Percentiles rank a stretch among this genome's conserved stretches.
Conservation (phyloP, 2,329 filamentous ascomycete genomes). For the Cercospora canescens region DNA sequence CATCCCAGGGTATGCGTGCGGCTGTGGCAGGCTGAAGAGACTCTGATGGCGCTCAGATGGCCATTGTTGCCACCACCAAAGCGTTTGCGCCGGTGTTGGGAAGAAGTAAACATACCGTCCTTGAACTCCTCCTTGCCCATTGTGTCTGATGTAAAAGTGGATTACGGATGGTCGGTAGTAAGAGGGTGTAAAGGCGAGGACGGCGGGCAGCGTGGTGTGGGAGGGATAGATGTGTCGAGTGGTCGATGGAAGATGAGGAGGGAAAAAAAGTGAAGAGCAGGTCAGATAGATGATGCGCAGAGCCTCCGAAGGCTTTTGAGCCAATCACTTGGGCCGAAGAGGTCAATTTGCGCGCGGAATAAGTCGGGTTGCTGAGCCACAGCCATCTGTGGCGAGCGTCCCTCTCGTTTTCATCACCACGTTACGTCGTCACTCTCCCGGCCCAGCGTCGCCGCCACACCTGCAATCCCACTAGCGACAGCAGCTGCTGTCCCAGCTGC, state of each 20-base stretch:
- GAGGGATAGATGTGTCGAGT: neutral
- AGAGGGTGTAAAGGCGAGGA: neutral
- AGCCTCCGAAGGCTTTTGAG: neutral
- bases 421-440: neutral
- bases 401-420: neutral
- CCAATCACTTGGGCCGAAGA: neutral
- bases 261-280: constrained; percentile 6
- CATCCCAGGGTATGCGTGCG: neutral
- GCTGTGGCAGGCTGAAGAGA: neutral
- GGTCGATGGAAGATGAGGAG: neutral
- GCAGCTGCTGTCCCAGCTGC: neutral
- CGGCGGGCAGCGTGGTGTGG: neutral
- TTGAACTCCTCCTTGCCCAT: constrained; percentile 42
- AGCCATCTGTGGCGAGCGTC: neutral
- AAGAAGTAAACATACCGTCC: constrained; percentile 34
- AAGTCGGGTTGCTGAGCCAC: constrained; percentile 3
- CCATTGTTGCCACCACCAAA: neutral
- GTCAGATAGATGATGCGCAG: constrained; percentile 2
- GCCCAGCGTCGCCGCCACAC: neutral
- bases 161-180: neutral
- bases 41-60: neutral
- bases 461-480: neutral
- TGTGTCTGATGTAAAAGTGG: constrained; percentile 27
- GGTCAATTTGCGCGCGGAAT: neutral
- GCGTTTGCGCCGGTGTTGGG: neutral